These are phyloP conservation scores for Amanita phalloides DNA, from an alignment of 768 basidiomycete genomes.

Conservation along the genomic window DNA sequence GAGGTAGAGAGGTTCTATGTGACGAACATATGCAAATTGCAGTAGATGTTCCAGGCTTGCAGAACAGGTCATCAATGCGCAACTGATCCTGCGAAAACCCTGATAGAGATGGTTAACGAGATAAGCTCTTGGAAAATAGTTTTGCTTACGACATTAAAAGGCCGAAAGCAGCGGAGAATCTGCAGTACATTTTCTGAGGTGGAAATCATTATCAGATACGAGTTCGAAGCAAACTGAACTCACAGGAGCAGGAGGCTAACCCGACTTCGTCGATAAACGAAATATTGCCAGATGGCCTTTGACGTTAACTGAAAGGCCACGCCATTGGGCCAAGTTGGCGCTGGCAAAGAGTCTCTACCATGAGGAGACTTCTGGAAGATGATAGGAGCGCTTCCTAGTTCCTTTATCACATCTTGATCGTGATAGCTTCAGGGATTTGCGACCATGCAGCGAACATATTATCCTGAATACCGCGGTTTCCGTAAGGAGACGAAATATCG, in stretches of 20 bases:
- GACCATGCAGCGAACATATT: not conserved
- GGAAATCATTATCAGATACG: not conserved
- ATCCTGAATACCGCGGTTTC: slow-evolving; percentile 16
- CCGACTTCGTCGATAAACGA: slow-evolving; percentile 45
- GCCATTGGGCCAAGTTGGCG: slow-evolving; percentile 30
- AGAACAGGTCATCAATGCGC: not conserved
- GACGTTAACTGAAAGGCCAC: slow-evolving; percentile 40
- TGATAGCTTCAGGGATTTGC: not conserved
- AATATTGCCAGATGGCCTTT: slow-evolving; percentile 35
- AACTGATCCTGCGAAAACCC: not conserved
- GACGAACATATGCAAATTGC: not conserved
- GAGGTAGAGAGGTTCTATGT: too few species aligned
- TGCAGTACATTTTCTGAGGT: slow-evolving; percentile 21
- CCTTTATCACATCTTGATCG: not conserved
- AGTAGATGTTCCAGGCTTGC: too few species aligned
- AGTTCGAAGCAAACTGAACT: slow-evolving; percentile 8
- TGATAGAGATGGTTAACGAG: not conserved
- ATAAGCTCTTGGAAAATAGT: not conserved
- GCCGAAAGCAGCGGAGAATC: slow-evolving; percentile 30
- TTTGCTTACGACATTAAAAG: slow-evolving; percentile 37
- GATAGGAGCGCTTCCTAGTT: not conserved
- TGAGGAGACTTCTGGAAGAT: slow-evolving; percentile 23
- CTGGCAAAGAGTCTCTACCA: too few species aligned
- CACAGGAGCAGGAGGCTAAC: slow-evolving; percentile 42
- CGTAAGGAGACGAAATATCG: slow-evolving; percentile 40